Evolutionary conservation across 2,329 filamentous ascomycete species (phyloP).

Genomic region (Xylariaceae sp.): DNA sequence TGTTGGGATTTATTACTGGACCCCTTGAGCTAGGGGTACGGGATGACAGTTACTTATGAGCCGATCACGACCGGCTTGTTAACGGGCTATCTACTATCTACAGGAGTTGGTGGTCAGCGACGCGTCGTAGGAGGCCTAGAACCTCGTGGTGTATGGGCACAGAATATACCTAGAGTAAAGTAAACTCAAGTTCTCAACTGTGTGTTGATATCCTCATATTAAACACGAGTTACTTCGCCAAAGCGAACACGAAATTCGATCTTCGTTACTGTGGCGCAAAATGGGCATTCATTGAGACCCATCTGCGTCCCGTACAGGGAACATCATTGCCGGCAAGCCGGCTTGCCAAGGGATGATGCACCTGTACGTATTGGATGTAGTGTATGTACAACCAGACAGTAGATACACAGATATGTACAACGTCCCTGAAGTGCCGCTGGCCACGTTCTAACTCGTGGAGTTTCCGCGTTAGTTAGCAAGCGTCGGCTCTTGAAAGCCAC

Average conservation of each 20-base stretch:
- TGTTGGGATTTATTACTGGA: conserved; percentile 10
- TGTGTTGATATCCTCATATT: conserved; percentile 7
- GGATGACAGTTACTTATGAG: conserved; percentile 4
- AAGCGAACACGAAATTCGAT: conserved; percentile 10
- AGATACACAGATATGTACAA: neutral
- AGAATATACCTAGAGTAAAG: neutral
- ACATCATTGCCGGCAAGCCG: neutral
- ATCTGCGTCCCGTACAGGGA: neutral
- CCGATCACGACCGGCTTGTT: neutral
- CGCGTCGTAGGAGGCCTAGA: too few relatives aligned
- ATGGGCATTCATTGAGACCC: conserved; percentile 15
- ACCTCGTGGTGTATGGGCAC: conserved; percentile 5
- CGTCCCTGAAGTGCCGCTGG: neutral
- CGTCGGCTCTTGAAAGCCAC: neutral
- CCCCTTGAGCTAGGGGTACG: conserved; percentile 1
- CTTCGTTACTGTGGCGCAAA: conserved; percentile 16
- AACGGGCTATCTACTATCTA: conserved; percentile 7
- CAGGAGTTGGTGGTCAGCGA: too few relatives aligned
- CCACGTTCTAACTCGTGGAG: neutral
- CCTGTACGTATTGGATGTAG: too few relatives aligned
- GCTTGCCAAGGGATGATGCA: neutral
- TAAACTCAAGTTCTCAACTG: conserved; percentile 13
- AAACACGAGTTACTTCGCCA: neutral
- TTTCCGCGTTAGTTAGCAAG: too few relatives aligned
- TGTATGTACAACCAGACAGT: neutral